phyloP scores from a whole-genome alignment of 176 grass and related monocot genomes.

The Raddia guianensis region DNA sequence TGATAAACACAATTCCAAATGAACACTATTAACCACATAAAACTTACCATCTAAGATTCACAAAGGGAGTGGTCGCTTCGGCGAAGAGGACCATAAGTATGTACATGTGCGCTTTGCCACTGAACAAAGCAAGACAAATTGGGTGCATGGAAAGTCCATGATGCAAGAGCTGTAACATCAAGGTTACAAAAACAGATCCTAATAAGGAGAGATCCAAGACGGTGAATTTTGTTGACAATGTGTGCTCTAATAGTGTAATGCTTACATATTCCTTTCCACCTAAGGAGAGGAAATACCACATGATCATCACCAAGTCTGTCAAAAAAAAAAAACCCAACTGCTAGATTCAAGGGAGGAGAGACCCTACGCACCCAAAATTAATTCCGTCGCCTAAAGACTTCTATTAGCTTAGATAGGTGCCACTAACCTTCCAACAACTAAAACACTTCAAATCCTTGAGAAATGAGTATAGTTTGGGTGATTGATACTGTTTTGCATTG shows the following conservation, averaged over 20 bases:
- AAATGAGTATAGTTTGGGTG: too few species aligned
- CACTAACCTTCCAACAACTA: too few species aligned
- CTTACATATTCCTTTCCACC: constrained; percentile 96
- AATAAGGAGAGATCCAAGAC: neutral
- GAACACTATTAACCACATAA: neutral
- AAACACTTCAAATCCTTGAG: too few species aligned
- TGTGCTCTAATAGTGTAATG: constrained; percentile 18
- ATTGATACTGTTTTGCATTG: too few species aligned
- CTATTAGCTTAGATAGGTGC: too few species aligned
- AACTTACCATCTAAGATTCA: constrained; percentile 91
- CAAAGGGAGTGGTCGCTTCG: constrained; percentile 85
- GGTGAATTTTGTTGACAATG: neutral
- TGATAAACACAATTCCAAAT: neutral
- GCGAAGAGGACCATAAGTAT: constrained; percentile 88
- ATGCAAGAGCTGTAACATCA: constrained; percentile 68
- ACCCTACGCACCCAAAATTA: too few species aligned
- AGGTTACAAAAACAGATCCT: neutral
- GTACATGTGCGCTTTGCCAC: constrained; percentile 84
- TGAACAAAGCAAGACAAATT: constrained; percentile 67
- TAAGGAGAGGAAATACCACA: constrained; percentile 70
- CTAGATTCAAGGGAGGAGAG: too few species aligned
- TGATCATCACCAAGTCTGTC: constrained; percentile 71
- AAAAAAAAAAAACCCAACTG: too few species aligned
- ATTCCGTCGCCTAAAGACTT: too few species aligned
- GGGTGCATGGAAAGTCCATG: constrained; percentile 85